Base-by-base conservation (phyloP, 2,329 filamentous ascomycete species). In the Apiospora hydei region DNA sequence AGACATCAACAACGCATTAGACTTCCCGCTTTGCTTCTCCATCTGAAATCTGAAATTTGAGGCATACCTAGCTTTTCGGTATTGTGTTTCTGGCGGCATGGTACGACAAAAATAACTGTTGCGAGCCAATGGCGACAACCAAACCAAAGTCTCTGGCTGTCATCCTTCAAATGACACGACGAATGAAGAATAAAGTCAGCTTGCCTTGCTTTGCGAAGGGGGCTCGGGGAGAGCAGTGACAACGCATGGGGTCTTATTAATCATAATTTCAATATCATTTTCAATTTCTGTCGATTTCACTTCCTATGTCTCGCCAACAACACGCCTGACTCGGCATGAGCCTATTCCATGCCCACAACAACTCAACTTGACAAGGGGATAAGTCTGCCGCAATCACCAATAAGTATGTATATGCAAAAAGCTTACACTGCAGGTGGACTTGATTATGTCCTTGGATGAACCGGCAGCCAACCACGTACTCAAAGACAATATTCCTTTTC, bases 11-110 rank as follows among this genome's bases (percentile, higher is more conserved):
- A 57, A 57, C 18, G 18, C 16, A 34, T 38, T 61, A 61, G 53
- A 38, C 53, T 61, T 61, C 18, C 53, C 51, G 51, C 51, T 57
- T 34, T 30, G 51, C 53, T 61, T 61, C 8, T 21, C 53, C 53
- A 38, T 38, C 53, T 21, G 18, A 38, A 61, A 38, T 38, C 53
- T 21, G 18, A 38, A 61, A 21, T 61, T 61, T 14, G 16, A 61
- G 1, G 16, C 18, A 61, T 38, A 30, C 18, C 53, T 11, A 30
- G 30, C 53, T 11, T n/a, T 38, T 11, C 30, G 53, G 53, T 21
- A 7, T 38, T 11, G 53, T 38, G 30, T 38, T 21, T 38, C 30
- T 57, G 34, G 24, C 30, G 26, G 4, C 18, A 57, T 30, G 51
- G 4, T 18, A 57, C 24, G 46, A 16, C 51, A 30, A 30, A 57